A percentile compares a stretch with the other conserved stretches of the same genome.
These are phyloP conservation scores for Moniliella sp. DNA, from an alignment of 1,284 basidiomycete genomes.

Conservation along the genomic window DNA sequence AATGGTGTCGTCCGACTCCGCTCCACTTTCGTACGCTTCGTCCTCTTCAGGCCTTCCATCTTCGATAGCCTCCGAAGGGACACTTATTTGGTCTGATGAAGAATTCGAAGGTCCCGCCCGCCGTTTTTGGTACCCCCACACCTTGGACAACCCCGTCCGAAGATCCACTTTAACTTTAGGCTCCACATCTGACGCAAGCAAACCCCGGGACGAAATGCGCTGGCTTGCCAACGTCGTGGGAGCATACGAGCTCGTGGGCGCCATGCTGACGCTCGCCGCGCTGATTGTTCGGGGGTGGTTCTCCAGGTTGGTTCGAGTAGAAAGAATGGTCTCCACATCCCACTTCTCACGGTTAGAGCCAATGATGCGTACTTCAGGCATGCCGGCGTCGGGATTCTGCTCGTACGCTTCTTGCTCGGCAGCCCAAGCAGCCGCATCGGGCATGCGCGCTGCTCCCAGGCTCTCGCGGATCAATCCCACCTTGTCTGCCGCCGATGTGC, in stretches of 20 bases:
- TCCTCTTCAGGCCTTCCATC: constrained; percentile 3
- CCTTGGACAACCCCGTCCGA: constrained; percentile 20
- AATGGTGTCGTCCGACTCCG: constrained; percentile 1
- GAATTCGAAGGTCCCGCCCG: not conserved
- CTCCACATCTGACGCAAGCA: constrained; percentile 3
- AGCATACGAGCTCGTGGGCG: constrained; percentile 4
- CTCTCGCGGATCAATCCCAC: constrained; percentile 39
- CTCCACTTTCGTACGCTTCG: constrained; percentile 5
- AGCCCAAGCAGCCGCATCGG: constrained; percentile 24
- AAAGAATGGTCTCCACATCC: constrained; percentile 29
- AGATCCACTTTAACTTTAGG: constrained; percentile 23
- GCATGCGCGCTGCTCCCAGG: constrained; percentile 15
- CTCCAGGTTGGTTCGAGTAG: constrained; percentile 28
- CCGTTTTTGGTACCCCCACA: constrained; percentile 20
- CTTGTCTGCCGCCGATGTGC: constrained; percentile 41
- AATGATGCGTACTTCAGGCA: constrained; percentile 23
- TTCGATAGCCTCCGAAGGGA: constrained; percentile 1
- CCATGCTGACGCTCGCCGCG: constrained; percentile 8
- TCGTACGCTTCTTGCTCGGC: too few species aligned
- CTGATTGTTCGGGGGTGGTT: constrained; percentile 26
- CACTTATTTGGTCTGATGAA: not conserved
- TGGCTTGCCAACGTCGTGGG: constrained; percentile 3
- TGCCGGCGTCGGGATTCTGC: constrained; percentile 36
- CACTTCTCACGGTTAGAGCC: constrained; percentile 16
- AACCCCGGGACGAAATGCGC: constrained; percentile 6